These are phyloP conservation scores for Citrullus colocynthis DNA, from an alignment of 306 rosid genomes.

Conservation along the genomic window DNA sequence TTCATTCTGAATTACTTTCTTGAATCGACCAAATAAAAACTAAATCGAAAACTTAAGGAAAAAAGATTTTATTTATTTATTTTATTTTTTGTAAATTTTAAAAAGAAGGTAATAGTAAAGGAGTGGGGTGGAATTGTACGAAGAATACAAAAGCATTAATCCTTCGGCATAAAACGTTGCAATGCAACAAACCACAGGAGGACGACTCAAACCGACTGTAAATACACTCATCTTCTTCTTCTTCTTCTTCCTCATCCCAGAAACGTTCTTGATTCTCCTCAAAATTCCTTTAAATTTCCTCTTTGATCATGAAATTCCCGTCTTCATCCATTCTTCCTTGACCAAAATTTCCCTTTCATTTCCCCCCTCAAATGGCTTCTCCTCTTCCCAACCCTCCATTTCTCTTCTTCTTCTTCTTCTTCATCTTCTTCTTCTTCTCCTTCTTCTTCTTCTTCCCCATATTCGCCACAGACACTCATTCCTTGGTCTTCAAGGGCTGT, in stretches of 20 bases:
- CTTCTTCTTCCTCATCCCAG: neutral
- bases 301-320: neutral
- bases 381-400: neutral
- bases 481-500: conserved; percentile 66
- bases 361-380: conserved; percentile 29
- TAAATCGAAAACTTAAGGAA: too few relatives aligned
- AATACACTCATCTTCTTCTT: neutral
- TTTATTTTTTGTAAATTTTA: too few relatives aligned
- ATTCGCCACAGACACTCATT: conserved; percentile 29
- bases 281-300: neutral
- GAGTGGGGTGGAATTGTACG: neutral
- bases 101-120: neutral
- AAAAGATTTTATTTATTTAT: too few relatives aligned
- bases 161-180: neutral
- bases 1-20: too few relatives aligned
- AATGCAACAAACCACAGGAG: neutral
- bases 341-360: neutral
- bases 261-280: too few relatives aligned
- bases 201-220: neutral
- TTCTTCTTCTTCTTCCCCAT: neutral
- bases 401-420: neutral
- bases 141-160: neutral
- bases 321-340: neutral
- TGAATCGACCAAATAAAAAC: too few relatives aligned
- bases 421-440: neutral